Conservation (phyloP, 768 basidiomycete genomes). For the Mycena capillaripes region DNA sequence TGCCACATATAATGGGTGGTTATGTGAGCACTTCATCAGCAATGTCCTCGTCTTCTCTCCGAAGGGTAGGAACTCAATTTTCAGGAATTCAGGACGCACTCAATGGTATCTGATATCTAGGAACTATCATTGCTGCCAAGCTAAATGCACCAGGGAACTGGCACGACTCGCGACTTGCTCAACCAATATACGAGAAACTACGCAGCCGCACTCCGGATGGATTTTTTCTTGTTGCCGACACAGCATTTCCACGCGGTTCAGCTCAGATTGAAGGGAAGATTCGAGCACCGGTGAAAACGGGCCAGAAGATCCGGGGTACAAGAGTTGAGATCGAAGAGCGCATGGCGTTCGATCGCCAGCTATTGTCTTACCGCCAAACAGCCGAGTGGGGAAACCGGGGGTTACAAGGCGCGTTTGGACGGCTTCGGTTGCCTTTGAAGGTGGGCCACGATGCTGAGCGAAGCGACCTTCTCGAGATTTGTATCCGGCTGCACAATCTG, state of each 20-base stretch:
- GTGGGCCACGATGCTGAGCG: slow-evolving; percentile 7
- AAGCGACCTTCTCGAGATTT: slow-evolving; percentile 44
- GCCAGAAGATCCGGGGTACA: slow-evolving; percentile 20
- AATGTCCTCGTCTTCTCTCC: slow-evolving; percentile 54
- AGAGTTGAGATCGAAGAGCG: slow-evolving; percentile 23
- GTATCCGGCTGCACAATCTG: slow-evolving; percentile 47
- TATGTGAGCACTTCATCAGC: slow-evolving; percentile 55
- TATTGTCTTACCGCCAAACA: slow-evolving; percentile 48
- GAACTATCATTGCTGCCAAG: slow-evolving; percentile 49
- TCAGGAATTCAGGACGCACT: not conserved
- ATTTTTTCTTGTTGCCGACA: slow-evolving; percentile 60
- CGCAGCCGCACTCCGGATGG: slow-evolving; percentile 51
- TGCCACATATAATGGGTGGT: too few relatives aligned
- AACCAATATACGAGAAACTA: too few relatives aligned
- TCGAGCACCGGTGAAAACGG: slow-evolving; percentile 44
- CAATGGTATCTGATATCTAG: slow-evolving; percentile 38
- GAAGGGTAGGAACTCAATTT: slow-evolving; percentile 37
- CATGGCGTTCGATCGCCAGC: slow-evolving; percentile 40
- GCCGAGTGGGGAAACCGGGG: slow-evolving; percentile 53
- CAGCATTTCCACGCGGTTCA: slow-evolving; percentile 59
- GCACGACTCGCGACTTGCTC: slow-evolving; percentile 62
- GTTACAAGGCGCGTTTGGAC: slow-evolving; percentile 49
- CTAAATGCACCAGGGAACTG: slow-evolving; percentile 63
- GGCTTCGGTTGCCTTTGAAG: slow-evolving; percentile 45
- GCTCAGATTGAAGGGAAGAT: slow-evolving; percentile 47